Percentiles rank a stretch among this genome's conserved stretches.
phyloP scores from a whole-genome alignment of 768 basidiomycete genomes.

The Tricholoma hemisulphureum region DNA sequence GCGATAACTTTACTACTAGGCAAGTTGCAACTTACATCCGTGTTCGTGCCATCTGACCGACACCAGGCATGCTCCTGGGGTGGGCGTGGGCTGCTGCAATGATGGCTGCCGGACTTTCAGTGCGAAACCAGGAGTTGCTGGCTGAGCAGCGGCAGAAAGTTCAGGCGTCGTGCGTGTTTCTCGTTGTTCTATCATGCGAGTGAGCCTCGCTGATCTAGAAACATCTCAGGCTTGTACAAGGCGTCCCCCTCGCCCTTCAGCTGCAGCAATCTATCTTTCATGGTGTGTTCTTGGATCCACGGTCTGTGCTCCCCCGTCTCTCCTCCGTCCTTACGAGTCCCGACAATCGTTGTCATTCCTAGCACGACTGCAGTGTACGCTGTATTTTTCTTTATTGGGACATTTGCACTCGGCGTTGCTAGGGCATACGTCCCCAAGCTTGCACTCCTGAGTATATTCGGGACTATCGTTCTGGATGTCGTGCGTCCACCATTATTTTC shows the following conservation, averaged over 20 bases:
- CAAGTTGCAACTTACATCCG: slow-evolving; percentile 11
- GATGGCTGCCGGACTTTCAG: slow-evolving; percentile 41
- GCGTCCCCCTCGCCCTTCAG: slow-evolving; percentile 27
- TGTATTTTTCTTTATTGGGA: slow-evolving; percentile 43
- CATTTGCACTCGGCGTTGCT: slow-evolving; percentile 37
- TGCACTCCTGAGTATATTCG: slow-evolving; percentile 40
- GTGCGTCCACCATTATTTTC: slow-evolving; percentile 14
- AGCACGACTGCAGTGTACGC: slow-evolving; percentile 45
- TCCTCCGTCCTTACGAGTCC: too few relatives aligned
- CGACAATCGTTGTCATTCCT: not conserved
- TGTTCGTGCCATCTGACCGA: not conserved
- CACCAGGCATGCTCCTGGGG: slow-evolving; percentile 40
- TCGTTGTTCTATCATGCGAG: not conserved
- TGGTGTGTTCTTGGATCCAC: slow-evolving; percentile 42
- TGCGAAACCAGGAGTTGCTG: slow-evolving; percentile 34
- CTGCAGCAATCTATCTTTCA: slow-evolving; percentile 34
- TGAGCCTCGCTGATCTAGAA: not conserved
- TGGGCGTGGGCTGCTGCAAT: slow-evolving; percentile 48
- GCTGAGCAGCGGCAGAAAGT: slow-evolving; percentile 32
- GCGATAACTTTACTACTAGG: slow-evolving; percentile 34
- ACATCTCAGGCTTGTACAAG: slow-evolving; percentile 23
- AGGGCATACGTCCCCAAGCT: slow-evolving; percentile 42
- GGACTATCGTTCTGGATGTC: slow-evolving; percentile 43
- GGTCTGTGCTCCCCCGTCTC: slow-evolving; percentile 25
- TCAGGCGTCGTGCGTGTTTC: slow-evolving; percentile 34